Evolutionary conservation across 176 grass and related monocot genomes (phyloP), one percentile per base, ranked within the genome.

Genomic region (maize (Zea mays)): DNA sequence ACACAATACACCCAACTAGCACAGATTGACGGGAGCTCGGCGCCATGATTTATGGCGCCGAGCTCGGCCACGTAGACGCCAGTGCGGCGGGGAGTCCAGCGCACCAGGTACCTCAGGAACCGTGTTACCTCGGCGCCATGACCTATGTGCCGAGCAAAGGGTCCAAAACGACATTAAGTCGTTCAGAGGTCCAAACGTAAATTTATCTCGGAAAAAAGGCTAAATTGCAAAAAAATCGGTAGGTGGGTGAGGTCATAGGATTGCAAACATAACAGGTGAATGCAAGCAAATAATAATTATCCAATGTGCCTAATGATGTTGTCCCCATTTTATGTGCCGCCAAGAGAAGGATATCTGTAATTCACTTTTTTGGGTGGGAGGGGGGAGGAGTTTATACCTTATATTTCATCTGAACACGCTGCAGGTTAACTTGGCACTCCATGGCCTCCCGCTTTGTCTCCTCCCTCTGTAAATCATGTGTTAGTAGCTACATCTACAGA

Each of bases 361-460:
- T 36, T 36, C 14, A 48, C 8, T 55, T n/a, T 55, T n/a, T 55
- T 55, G 7, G 46, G 46, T 27, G 46, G 9, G 38, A 3, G 38
- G 38, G 38, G 38, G 2, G 38, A 39, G 2, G 38, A 39, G 38
- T 3, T 39, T 39, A 1, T 27, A 94, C 96, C 90, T 90, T 99
- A 67, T 99, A 99, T 85, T 88, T 94, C 87, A 99, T 89, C 68
- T 89, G 92, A 74, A 92, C 77, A 17, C 92, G 85, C 65, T 95
- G 96, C 77, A 99, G 80, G 50, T 89, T 92, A 84, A 99, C 85
- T 45, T 95, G 81, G 21, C 78, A 99, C 75, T 95, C 90, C 77
- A 99, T 86, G 4, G 84, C 74, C 61, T 95, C 96, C 48, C 92
- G 85, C 41, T 99, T 99, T 51, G 78, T 90, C 86, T 99, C 96